Base-by-base conservation (phyloP, 2,329 filamentous ascomycete species). In the Fusarium praegraminearum region DNA sequence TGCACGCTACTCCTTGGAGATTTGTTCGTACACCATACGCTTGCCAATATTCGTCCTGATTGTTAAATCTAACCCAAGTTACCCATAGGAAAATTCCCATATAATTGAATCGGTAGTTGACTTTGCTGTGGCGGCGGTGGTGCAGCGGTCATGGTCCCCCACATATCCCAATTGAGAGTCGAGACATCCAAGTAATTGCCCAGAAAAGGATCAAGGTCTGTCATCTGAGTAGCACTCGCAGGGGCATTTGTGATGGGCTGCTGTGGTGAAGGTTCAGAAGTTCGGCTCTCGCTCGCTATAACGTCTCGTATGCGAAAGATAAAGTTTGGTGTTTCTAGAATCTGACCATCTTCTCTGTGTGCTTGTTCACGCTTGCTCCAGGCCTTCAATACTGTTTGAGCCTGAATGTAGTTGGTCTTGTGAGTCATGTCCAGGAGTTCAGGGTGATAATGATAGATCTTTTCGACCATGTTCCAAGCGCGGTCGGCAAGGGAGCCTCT, bases 361-460 rank as follows among this genome's bases (percentile, higher is more conserved):
- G 80, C 76, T 33, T 78, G 78, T 69, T 86, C 84, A 13, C 86
- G 82, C n/a, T 76, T 78, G 62, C 78, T 81, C 87, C 87, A 89
- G 1, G 84, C 86, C 67, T 83, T 83, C 60, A 88, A 77, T 6
- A 84, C 79, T 44, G 84, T 82, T 22, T 83, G 78, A 4, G 83
- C 86, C 22, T 87, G 80, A 2, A 80, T 78, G 3, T 78, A 70
- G 61, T 86, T 80, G 15, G 78, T 74, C 70, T 83, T 86, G 57
- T 81, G 80, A 6, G 80, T 76, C 71, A 83, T 77, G 71, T 88
- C 85, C 53, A 81, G 81, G 5, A 89, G 78, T 71, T 88, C 85
- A 1, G 81, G 76, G 66, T 88, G 83, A 49, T 82, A 83, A 2
- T 74, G 67, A 73, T 87, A 88, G 5, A 83, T 80, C 9, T 77